Percentiles rank a stretch among this genome's conserved stretches.
Conservation (phyloP, 371 early-diverging fungal species). For the Syncephalastrum contaminatum region DNA sequence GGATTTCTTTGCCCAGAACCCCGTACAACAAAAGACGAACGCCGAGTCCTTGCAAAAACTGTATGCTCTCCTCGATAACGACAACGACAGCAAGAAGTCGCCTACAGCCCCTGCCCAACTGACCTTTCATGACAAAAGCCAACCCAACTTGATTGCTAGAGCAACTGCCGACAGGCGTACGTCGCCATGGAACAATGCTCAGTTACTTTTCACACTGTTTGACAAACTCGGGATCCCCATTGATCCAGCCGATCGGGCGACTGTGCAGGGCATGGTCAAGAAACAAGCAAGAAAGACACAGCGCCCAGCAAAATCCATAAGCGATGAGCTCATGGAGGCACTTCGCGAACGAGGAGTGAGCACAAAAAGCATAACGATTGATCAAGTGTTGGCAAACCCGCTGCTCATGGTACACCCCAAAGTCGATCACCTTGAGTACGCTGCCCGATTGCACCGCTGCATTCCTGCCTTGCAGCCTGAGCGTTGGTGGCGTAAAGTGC, state of each 20-base stretch:
- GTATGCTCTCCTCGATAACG: slow-evolving; percentile 15
- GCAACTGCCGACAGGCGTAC: neutral
- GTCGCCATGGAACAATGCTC: slow-evolving; percentile 18
- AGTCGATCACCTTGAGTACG: slow-evolving; percentile 18
- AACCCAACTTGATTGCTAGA: neutral
- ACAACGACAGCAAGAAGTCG: neutral
- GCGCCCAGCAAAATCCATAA: slow-evolving; percentile 10
- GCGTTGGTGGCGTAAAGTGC: slow-evolving; percentile 41
- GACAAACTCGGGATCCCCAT: slow-evolving; percentile 24
- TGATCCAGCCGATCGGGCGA: slow-evolving; percentile 21
- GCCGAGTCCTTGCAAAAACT: slow-evolving; percentile 35
- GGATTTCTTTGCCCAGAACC: slow-evolving; percentile 36
- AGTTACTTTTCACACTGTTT: slow-evolving; percentile 28
- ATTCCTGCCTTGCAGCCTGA: slow-evolving; percentile 33
- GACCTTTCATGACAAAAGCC: slow-evolving; percentile 12
- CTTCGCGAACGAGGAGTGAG: slow-evolving; percentile 17
- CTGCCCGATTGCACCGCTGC: slow-evolving; percentile 13
- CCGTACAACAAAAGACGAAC: slow-evolving; percentile 28
- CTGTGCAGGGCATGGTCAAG: slow-evolving; percentile 21
- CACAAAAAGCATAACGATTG: neutral
- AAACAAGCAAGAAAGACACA: slow-evolving; percentile 1
- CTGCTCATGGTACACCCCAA: slow-evolving; percentile 25
- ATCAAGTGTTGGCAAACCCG: slow-evolving; percentile 18
- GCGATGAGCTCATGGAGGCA: slow-evolving; percentile 36
- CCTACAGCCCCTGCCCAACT: slow-evolving; percentile 1